phyloP scores from a whole-genome alignment of 2,329 filamentous ascomycete species.

The Aspergillus jensenii region DNA sequence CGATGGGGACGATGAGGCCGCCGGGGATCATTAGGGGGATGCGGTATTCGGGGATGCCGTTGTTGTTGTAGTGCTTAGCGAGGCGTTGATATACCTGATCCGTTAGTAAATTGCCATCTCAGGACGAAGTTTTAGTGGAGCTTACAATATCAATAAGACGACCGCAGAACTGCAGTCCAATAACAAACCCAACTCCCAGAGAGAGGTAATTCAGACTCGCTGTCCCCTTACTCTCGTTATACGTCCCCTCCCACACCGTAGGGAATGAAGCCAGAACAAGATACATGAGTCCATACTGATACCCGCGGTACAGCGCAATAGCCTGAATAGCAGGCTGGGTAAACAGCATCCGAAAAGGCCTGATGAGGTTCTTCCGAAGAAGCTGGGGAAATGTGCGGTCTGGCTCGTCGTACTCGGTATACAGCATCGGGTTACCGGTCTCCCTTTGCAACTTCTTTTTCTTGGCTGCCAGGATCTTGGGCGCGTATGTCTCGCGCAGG shows the following conservation, averaged over 20 bases:
- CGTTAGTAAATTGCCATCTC: too few relatives aligned
- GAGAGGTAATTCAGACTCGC: slow-evolving; percentile 64
- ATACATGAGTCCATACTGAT: slow-evolving; percentile 53
- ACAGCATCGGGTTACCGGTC: slow-evolving; percentile 33
- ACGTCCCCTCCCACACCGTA: slow-evolving; percentile 54
- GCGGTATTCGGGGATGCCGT: slow-evolving; percentile 58
- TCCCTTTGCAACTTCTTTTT: slow-evolving; percentile 47
- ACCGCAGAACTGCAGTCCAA: slow-evolving; percentile 48
- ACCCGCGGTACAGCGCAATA: slow-evolving; percentile 55
- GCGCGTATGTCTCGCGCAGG: slow-evolving; percentile 65
- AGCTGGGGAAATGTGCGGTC: background rate
- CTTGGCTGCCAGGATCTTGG: slow-evolving; percentile 58
- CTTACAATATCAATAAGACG: slow-evolving; percentile 10
- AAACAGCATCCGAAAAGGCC: slow-evolving; percentile 56
- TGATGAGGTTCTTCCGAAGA: slow-evolving; percentile 41
- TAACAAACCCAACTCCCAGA: slow-evolving; percentile 60
- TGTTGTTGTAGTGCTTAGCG: slow-evolving; percentile 44
- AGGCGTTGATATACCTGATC: slow-evolving; percentile 43
- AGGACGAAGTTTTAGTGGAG: background rate
- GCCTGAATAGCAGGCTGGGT: slow-evolving; percentile 63
- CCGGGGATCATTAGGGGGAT: slow-evolving; percentile 58
- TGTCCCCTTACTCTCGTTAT: slow-evolving; percentile 55
- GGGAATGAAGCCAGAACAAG: slow-evolving; percentile 49
- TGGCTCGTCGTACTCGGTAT: slow-evolving; percentile 34
- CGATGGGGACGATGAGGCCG: slow-evolving; percentile 51